These are phyloP conservation scores for Voacanga thouarsii DNA, from an alignment of 257 asterid genomes.

Conservation along the genomic window DNA sequence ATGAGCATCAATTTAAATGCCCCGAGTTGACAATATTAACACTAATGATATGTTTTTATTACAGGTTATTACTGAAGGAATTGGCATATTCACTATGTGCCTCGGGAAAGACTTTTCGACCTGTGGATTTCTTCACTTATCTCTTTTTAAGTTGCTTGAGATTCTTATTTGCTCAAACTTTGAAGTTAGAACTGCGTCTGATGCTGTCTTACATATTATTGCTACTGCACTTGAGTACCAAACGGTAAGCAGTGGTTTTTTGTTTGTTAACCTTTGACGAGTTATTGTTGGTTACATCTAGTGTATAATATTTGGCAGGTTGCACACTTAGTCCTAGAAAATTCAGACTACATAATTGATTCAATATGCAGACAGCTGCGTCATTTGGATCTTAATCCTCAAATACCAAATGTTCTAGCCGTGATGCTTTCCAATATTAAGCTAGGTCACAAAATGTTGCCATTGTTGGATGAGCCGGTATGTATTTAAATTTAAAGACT, in stretches of 20 bases:
- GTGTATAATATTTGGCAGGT: conserved; percentile 61
- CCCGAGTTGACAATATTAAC: background rate
- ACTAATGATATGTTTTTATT: conserved; percentile 19
- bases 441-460: conserved; percentile 80
- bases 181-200: conserved; percentile 76
- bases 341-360: conserved; percentile 89
- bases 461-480: conserved; percentile 97
- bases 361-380: conserved; percentile 90
- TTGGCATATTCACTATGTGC: conserved; percentile 70
- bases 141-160: conserved; percentile 85
- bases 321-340: conserved; percentile 82
- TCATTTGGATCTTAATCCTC: conserved; percentile 88
- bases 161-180: conserved; percentile 82
- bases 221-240: conserved; percentile 64
- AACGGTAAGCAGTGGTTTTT: conserved; percentile 58
- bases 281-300: conserved; percentile 14
- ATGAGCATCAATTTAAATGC: background rate
- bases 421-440: conserved; percentile 90
- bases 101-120: conserved; percentile 73
- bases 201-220: conserved; percentile 62
- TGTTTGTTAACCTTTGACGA: conserved; percentile 22
- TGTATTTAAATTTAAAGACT: conserved; percentile 21
- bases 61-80: conserved; percentile 88
- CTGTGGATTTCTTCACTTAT: conserved; percentile 89
- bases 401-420: conserved; percentile 85